These are phyloP conservation scores for Protostelium mycophagum DNA, from an alignment of 78 protist genomes.

Conservation along the genomic window DNA sequence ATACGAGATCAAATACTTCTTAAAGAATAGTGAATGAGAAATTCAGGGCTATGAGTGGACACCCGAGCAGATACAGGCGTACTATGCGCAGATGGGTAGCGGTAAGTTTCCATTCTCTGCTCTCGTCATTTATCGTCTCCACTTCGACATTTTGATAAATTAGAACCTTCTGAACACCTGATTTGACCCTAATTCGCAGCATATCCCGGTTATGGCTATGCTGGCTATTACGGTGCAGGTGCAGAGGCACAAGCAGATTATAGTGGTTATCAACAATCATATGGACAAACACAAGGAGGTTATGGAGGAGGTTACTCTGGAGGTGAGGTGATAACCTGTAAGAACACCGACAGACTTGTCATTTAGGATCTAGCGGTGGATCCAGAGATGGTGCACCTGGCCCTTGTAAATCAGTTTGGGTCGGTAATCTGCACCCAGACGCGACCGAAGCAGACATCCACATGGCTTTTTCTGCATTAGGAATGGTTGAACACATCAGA, in stretches of 20 bases:
- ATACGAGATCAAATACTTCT: too few species aligned
- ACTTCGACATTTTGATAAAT: too few species aligned
- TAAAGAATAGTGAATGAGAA: too few species aligned
- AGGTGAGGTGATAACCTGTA: not conserved
- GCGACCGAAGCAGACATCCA: slow-evolving; percentile 31
- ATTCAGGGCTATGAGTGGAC: too few species aligned
- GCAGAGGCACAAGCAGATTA: not conserved
- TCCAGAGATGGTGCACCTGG: not conserved
- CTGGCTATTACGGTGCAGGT: not conserved
- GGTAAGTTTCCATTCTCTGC: not conserved
- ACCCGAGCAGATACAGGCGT: not conserved
- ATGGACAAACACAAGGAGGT: not conserved
- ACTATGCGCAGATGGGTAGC: not conserved
- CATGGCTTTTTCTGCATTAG: slow-evolving; percentile 24
- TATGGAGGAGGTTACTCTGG: too few species aligned
- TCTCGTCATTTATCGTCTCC: not conserved
- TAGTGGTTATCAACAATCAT: not conserved
- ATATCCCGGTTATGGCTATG: not conserved
- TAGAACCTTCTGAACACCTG: not conserved
- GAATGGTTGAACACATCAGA: slow-evolving; percentile 28
- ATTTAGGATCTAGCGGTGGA: not conserved
- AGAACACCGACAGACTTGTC: not conserved
- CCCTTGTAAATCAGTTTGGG: slow-evolving; percentile 51
- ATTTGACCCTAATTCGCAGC: not conserved
- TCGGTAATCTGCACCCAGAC: slow-evolving; percentile 34